Conservation (phyloP, 2,329 filamentous ascomycete genomes). For the Scortechinia acanthostroma region DNA sequence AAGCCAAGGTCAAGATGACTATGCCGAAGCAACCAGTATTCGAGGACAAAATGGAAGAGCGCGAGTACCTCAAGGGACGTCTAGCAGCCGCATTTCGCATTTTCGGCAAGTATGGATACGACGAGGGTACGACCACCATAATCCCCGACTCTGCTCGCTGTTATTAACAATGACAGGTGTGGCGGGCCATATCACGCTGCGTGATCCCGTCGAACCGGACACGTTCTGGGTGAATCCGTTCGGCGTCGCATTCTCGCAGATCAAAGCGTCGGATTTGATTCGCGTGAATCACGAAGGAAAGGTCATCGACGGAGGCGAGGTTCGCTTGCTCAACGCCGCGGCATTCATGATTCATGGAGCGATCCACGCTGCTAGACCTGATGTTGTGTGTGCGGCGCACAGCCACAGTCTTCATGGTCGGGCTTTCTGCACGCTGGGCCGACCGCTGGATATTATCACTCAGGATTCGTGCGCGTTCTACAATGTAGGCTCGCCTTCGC, state of each 20-base stretch:
- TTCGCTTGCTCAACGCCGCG: constrained; percentile 29
- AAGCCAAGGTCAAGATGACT: neutral
- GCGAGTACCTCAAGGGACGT: constrained; percentile 43
- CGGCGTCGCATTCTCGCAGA: constrained; percentile 51
- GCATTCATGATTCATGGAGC: constrained; percentile 55
- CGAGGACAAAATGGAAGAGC: constrained; percentile 22
- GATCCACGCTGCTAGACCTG: constrained; percentile 48
- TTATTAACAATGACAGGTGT: too few species aligned
- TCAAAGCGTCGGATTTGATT: constrained; percentile 62
- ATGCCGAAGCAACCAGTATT: neutral
- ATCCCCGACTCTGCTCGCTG: constrained; percentile 33
- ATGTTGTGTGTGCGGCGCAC: constrained; percentile 50
- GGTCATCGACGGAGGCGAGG: constrained; percentile 52
- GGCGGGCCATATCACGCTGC: constrained; percentile 59
- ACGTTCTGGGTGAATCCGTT: constrained; percentile 66
- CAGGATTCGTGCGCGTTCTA: constrained; percentile 47
- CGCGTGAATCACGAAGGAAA: constrained; percentile 52
- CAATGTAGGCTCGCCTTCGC: too few species aligned
- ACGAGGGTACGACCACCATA: constrained; percentile 40
- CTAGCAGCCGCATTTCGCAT: constrained; percentile 47
- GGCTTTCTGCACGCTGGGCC: constrained; percentile 55
- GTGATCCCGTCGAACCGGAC: constrained; percentile 54
- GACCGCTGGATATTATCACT: constrained; percentile 47
- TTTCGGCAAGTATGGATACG: constrained; percentile 46
- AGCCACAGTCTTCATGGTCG: constrained; percentile 50